phyloP scores from a whole-genome alignment of 2,329 filamentous ascomycete species.

The Neonectria hederae region DNA sequence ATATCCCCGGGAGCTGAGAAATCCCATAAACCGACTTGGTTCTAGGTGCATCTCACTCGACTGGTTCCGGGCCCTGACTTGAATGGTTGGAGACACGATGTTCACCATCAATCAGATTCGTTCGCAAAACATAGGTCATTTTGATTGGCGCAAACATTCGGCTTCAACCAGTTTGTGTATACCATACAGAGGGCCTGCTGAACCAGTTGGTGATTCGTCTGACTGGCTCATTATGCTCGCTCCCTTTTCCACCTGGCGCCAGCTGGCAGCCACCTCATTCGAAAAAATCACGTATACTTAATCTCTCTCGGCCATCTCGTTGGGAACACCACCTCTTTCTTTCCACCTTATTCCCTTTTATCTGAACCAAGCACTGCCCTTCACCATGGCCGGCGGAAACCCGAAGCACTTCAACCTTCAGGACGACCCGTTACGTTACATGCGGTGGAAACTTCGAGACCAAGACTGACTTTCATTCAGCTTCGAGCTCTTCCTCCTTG shows the following conservation, averaged over 20 bases:
- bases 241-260: background rate
- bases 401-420: conserved; percentile 52
- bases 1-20: too few relatives aligned
- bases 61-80: background rate
- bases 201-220: too few relatives aligned
- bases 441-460: background rate
- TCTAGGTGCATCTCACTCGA: too few relatives aligned
- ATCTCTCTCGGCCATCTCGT: background rate
- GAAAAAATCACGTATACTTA: background rate
- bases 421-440: conserved; percentile 48
- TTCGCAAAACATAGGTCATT: background rate
- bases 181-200: background rate
- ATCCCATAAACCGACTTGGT: background rate
- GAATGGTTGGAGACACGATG: background rate
- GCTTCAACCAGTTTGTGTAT: background rate
- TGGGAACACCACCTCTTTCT: background rate
- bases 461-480: conserved; percentile 57
- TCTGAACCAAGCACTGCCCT: conserved; percentile 1
- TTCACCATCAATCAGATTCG: background rate
- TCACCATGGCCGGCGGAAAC: conserved; percentile 50
- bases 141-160: background rate
- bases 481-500: conserved; percentile 92
- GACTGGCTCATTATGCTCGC: background rate
- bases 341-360: background rate
- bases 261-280: background rate